Percentiles rank a stretch among this genome's conserved stretches.
These are phyloP conservation scores for Sherardia arvensis DNA, from an alignment of 257 asterid species.

Conservation along the genomic window DNA sequence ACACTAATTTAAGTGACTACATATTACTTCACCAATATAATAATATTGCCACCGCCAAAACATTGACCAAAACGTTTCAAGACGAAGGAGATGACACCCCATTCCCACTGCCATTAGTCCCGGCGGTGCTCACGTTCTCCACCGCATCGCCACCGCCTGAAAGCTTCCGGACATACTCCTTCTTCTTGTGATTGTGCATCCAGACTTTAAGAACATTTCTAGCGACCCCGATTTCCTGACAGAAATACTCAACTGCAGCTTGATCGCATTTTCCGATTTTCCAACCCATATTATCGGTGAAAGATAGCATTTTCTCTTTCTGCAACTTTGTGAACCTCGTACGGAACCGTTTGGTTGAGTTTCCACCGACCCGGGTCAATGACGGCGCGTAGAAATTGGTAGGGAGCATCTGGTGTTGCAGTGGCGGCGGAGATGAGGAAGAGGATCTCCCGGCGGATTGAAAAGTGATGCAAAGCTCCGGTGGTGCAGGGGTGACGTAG, in stretches of 20 bases:
- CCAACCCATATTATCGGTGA: conserved; percentile 56
- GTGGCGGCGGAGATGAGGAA: conserved; percentile 20
- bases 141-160: neutral
- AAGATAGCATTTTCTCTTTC: conserved; percentile 51
- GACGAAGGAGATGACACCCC: neutral
- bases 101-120: neutral
- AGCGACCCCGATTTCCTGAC: conserved; percentile 27
- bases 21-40: no score
- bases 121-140: neutral
- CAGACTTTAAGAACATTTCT: conserved; percentile 33
- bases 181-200: conserved; percentile 47
- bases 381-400: conserved; percentile 32
- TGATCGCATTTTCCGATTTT: conserved; percentile 44
- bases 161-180: conserved; percentile 12
- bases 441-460: conserved; percentile 16
- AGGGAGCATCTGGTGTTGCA: conserved; percentile 9
- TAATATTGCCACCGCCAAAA: no score
- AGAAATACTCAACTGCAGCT: conserved; percentile 35
- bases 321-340: conserved; percentile 52
- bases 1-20: no score
- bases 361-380: conserved; percentile 35
- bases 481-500: conserved; percentile 6
- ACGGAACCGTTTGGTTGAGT: conserved; percentile 41
- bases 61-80: neutral
- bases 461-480: conserved; percentile 46